Percentiles rank a stretch among this genome's conserved stretches.
phyloP scores from a whole-genome alignment of 345 rosid genomes.

The Heritiera littoralis region DNA sequence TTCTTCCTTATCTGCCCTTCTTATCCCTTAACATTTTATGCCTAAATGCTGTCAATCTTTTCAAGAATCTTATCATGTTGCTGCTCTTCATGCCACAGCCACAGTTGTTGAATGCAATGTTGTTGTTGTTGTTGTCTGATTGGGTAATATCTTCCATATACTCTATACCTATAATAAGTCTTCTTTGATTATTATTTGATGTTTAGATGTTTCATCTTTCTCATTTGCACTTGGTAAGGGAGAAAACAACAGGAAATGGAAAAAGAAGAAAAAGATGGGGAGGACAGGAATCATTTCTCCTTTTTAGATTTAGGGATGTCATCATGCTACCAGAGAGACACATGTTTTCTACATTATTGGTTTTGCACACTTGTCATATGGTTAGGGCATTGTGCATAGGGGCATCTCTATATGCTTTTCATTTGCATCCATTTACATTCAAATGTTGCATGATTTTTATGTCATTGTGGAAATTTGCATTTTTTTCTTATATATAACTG shows the following conservation, averaged over 20 bases:
- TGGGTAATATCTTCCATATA: background rate
- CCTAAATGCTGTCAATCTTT: background rate
- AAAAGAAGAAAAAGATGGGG: too few relatives aligned
- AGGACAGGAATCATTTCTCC: background rate
- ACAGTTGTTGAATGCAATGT: background rate
- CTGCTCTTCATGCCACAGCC: background rate
- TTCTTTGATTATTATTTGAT: conserved; percentile 7
- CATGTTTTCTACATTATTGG: background rate
- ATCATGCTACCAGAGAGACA: background rate
- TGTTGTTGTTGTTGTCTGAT: background rate
- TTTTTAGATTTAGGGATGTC: background rate
- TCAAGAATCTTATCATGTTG: conserved; percentile 1
- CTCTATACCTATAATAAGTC: background rate
- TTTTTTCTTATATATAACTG: too few relatives aligned
- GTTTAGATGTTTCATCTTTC: conserved; percentile 15
- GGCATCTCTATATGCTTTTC: too few relatives aligned
- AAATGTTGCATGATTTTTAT: too few relatives aligned
- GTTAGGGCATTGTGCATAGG: too few relatives aligned
- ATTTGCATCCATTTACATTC: too few relatives aligned
- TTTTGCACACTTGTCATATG: too few relatives aligned
- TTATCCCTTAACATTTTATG: background rate
- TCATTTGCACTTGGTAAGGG: background rate
- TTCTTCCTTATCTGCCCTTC: background rate
- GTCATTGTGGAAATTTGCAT: too few relatives aligned
- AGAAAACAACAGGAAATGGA: background rate